Evolutionary conservation across 1,284 basidiomycete genomes (phyloP), one percentile per base, ranked within the genome.

Genomic region (Somion occarium): DNA sequence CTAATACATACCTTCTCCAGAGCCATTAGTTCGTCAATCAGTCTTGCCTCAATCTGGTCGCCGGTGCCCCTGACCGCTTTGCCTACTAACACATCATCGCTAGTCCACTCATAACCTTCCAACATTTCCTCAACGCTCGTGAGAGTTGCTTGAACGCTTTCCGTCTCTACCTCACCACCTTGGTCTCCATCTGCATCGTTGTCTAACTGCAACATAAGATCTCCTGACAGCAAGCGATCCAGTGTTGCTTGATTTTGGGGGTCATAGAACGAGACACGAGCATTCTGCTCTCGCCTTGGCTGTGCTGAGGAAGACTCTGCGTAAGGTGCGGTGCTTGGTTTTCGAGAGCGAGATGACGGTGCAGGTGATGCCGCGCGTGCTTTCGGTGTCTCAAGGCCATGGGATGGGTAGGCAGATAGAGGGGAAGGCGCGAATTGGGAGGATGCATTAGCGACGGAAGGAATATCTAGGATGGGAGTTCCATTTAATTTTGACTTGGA

Each of bases 81-180:
- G 56, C 79, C 71, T 13, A 79, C 78, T 38, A 87, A 72, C 22
- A 84, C 73, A 65, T 84, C 79, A 56, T 88, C 87, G 55, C 81
- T 83, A 0, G 88, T 84, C 93, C 93, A 98, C 66, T 99, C 96
- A 64, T 98, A 96, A 0, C 95, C 95, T 63, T 99, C 96, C 9
- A 99, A 78, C 91, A 99, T 95, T 66, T 99, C 97, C 65, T 99
- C 97, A 2, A 99, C 92, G 66, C 85, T 95, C 7, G 86, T 75
- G 67, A 97, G 79, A 3, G 90, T 91, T 4, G 86, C 90, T 59
- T 91, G 85, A 11, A 85, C 82, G 48, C 79, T 80, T 58, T 88
- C 88, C 41, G 86, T 88, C 51, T 85, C 83, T 2, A 76, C 79
- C 37, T 89, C 86, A 26, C 78, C 70, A n/a, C 72, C 68, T 7